Base-by-base conservation (phyloP, 2,329 filamentous ascomycete genomes). In the Pseudocercospora pini-densiflorae region DNA sequence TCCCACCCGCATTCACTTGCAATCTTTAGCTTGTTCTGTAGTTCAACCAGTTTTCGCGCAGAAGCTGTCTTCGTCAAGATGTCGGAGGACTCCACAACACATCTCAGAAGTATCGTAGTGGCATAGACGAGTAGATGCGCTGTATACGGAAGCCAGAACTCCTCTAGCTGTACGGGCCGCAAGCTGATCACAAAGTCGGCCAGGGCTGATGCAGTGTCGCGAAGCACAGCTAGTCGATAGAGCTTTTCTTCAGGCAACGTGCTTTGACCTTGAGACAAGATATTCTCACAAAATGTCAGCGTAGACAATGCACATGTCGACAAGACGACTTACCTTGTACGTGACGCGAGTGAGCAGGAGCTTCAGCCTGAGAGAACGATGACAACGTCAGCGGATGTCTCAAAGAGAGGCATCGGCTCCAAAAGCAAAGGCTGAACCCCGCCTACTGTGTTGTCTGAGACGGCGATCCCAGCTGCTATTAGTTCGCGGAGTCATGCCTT, bases 101-200 rank as follows among this genome's bases (percentile, higher is more conserved):
- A 84, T 47, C 84, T 81, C 23, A 87, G 79, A 10, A 84, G 79
- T 7, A 86, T 80, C 0, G 83, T 86, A n/a, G 83, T 81, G 5
- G 84, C 84, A 19, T 84, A 84, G 1, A 85, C 85, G 16, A 86
- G 78, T 23, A 86, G 78, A 64, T 86, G 84, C 1, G 84, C 83
- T 59, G 83, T 85, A 65, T 83, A 81, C 79, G 74, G 75, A 1
- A 86, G 74, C 84, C 84, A 86, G 67, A 86, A 86, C 68, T 86
- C 84, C 29, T 80, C 76, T 62, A 85, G 84, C 45, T 86, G 82
- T 16, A 76, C 73, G 65, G 81, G 79, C 5, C 78, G 78, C 2
- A 86, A 76, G 1, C 79, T 82, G 7, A 81, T 78, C 3, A 86
- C 80, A 64, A 84, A 86, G 21, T 83, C 81, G 6, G 85, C 79